Conservation (phyloP, 495 filamentous ascomycete genomes). For the Parachaetomium inaequale region DNA sequence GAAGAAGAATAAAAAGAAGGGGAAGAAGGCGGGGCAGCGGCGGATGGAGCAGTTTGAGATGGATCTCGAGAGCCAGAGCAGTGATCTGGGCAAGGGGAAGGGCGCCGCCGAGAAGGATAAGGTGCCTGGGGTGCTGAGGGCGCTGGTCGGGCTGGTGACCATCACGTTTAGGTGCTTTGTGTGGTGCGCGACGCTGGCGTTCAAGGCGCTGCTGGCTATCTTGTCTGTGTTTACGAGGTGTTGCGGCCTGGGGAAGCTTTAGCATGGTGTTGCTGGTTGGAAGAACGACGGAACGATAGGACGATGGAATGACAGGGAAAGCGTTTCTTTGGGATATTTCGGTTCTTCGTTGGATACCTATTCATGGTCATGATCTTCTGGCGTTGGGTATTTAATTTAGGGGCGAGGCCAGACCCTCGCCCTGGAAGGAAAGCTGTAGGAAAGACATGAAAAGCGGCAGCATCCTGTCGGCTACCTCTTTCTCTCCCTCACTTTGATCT, state of each 20-base stretch:
- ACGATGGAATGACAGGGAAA: background rate
- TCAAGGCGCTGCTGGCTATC: conserved; percentile 41
- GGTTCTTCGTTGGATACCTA: conserved; percentile 3
- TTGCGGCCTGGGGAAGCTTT: conserved; percentile 39
- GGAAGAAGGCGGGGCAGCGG: conserved; percentile 27
- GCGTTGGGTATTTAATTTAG: conserved; percentile 18
- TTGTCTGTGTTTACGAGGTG: conserved; percentile 40
- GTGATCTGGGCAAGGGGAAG: conserved; percentile 39
- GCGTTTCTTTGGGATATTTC: background rate
- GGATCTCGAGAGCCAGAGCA: conserved; percentile 53
- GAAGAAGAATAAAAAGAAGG: conserved; percentile 23
- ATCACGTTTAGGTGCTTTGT: conserved; percentile 46
- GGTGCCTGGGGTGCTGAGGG: conserved; percentile 38
- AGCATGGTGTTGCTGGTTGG: background rate
- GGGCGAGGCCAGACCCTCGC: conserved; percentile 23
- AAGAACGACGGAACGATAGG: background rate
- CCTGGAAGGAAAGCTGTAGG: conserved; percentile 15
- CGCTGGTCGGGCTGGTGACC: conserved; percentile 38
- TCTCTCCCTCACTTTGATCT: conserved; percentile 77
- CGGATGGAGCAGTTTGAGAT: conserved; percentile 53
- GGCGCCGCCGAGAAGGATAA: conserved; percentile 41
- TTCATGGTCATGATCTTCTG: conserved; percentile 19
- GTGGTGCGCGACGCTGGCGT: conserved; percentile 44
- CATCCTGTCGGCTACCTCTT: conserved; percentile 56
- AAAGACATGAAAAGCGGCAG: conserved; percentile 5